These are phyloP conservation scores for Wickerhamiella australiensis DNA, from an alignment of 805 yeast genomes.

Conservation along the genomic window DNA sequence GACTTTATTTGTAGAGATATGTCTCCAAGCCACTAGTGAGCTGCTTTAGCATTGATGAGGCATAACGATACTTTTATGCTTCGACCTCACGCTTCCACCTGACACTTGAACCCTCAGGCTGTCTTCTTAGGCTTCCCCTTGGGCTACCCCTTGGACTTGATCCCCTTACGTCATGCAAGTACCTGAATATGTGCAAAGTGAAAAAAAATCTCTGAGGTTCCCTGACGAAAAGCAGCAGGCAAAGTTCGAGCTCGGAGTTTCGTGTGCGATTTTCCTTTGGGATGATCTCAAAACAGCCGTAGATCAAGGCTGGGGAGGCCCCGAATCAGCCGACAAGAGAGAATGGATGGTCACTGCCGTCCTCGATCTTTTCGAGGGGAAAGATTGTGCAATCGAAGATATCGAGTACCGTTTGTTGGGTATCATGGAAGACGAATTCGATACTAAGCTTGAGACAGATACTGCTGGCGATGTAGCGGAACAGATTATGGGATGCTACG, in stretches of 20 bases:
- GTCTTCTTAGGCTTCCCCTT: too few relatives aligned
- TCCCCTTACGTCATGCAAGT: slow-evolving; percentile 2
- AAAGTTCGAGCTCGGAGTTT: slow-evolving; percentile 82
- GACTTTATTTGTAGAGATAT: too few relatives aligned
- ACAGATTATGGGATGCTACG: slow-evolving; percentile 51
- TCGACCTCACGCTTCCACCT: too few relatives aligned
- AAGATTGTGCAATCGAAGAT: slow-evolving; percentile 58
- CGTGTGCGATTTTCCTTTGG: slow-evolving; percentile 87
- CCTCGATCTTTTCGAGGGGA: slow-evolving; percentile 57
- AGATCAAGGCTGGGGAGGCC: slow-evolving; percentile 90
- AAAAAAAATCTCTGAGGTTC: slow-evolving; percentile 18
- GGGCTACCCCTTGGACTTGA: not conserved
- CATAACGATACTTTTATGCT: too few relatives aligned
- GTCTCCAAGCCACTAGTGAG: too few relatives aligned
- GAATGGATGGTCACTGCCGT: slow-evolving; percentile 87
- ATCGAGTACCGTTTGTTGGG: slow-evolving; percentile 76
- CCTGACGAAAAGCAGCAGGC: slow-evolving; percentile 56
- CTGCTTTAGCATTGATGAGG: too few relatives aligned
- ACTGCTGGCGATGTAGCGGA: slow-evolving; percentile 67
- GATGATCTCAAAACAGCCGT: slow-evolving; percentile 81
- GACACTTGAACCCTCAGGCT: too few relatives aligned
- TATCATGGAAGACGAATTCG: slow-evolving; percentile 94
- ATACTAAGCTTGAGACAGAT: slow-evolving; percentile 76
- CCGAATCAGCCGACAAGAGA: slow-evolving; percentile 77
- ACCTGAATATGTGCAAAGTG: slow-evolving; percentile 14